Base-by-base conservation (phyloP, 441 rosid species). In the Mallotus japonicus region DNA sequence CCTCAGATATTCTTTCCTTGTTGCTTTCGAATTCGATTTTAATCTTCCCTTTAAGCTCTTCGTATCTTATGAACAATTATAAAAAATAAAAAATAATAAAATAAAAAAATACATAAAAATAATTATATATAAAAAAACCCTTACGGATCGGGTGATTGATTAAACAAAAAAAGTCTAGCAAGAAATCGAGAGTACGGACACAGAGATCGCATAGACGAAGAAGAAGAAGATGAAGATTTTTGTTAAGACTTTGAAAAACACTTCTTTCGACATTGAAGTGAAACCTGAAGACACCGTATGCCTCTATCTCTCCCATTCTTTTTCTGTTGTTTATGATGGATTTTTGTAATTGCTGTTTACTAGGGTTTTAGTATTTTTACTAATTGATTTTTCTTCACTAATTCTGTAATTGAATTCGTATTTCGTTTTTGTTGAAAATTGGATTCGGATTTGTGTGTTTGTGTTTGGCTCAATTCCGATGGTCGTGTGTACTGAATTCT, bases 221-320 rank as follows among this genome's bases (percentile, higher is more conserved):
- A 60, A 59, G 67, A 20, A 69, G 76, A 84, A 81, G 78, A 91
- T 93, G 93, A 91, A 88, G 92, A 73, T 91, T 82, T 88, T 79
- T 74, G 88, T 93, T 6, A 93, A 91, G 83, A 91, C 95, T 65
- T 88, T 93, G 85, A 89, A 88, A 74, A 95, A 95, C 34, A 81
- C 86, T 46, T 75, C 79, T 82, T 91, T 93, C 85, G 91, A 89
- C 58, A 82, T 93, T 83, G 85, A 93, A 85, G 97, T 91, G 20
- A 85, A 85, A 14, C 89, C 95, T 0, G 77, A 83, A 54, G 92
- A 93, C 74, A 69, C 78, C 87, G 98, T 93, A 74, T 64, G 67
- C 15, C 74, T 71, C 24, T 34, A 28, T 28, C 32, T 28, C 32
- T 2, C 32, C 32, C 32, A 28, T 28, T 50, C 50, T 47, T 40